A percentile compares a stretch with the other conserved stretches of the same genome.
Evolutionary conservation across 2,329 filamentous ascomycete species (phyloP).

Genomic region (Pezicula rhizophila): DNA sequence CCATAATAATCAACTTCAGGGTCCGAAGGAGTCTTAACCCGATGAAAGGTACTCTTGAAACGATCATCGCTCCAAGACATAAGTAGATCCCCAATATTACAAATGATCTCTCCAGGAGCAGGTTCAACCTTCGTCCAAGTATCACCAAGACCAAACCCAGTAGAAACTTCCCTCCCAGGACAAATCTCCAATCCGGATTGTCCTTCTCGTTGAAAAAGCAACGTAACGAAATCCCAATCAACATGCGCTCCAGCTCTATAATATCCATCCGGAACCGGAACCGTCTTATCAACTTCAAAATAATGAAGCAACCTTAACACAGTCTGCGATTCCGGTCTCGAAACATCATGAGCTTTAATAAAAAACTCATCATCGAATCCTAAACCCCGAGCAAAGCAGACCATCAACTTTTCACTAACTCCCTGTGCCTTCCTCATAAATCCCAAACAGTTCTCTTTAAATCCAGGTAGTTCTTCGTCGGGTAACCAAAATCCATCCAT

Average conservation of each 20-base stretch:
- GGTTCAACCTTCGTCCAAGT: constrained; percentile 59
- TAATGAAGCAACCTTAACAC: constrained; percentile 54
- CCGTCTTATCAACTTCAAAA: constrained; percentile 34
- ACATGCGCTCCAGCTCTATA: constrained; percentile 57
- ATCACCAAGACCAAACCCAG: constrained; percentile 52
- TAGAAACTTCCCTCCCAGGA: constrained; percentile 54
- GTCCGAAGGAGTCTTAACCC: constrained; percentile 55
- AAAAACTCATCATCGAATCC: constrained; percentile 49
- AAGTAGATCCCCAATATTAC: constrained; percentile 60
- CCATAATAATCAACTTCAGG: constrained; percentile 48
- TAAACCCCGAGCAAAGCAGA: constrained; percentile 47
- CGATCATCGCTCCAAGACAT: constrained; percentile 64
- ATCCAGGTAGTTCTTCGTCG: constrained; percentile 34
- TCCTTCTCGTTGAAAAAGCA: constrained; percentile 56
- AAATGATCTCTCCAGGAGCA: constrained; percentile 48
- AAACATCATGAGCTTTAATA: constrained; percentile 43
- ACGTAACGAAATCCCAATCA: constrained; percentile 57
- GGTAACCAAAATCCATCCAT: constrained; percentile 25
- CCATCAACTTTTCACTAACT: constrained; percentile 47
- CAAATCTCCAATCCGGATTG: constrained; percentile 60
- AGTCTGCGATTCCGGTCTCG: constrained; percentile 42
- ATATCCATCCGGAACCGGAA: constrained; percentile 36
- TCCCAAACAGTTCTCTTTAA: constrained; percentile 38
- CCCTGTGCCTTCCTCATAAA: constrained; percentile 30
- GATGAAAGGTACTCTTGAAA: constrained; percentile 61